phyloP scores from a whole-genome alignment of 1,284 basidiomycete species.

The Cryptococcus sp. region DNA sequence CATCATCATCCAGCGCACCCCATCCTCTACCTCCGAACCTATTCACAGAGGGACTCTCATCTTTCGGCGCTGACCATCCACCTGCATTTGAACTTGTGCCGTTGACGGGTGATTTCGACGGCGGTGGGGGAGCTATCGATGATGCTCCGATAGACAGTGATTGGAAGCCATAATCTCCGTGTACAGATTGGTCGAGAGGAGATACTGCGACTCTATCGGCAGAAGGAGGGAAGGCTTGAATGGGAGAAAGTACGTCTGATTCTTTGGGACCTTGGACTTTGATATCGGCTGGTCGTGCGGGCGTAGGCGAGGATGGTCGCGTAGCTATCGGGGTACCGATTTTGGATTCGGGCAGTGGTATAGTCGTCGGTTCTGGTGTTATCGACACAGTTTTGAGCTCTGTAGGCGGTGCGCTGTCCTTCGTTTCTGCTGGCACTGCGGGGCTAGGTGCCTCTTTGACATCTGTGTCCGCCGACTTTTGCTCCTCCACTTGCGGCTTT shows the following conservation, averaged over 20 bases:
- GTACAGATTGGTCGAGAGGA: conserved; percentile 34
- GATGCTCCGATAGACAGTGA: conserved; percentile 30
- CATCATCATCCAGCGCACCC: conserved; percentile 31
- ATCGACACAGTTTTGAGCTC: not conserved
- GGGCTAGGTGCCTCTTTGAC: no score
- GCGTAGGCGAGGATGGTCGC: conserved; percentile 19
- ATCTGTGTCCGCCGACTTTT: not conserved
- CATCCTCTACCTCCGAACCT: conserved; percentile 34
- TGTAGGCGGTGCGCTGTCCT: no score
- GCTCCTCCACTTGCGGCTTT: not conserved
- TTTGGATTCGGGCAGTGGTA: conserved; percentile 34
- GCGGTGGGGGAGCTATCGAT: conserved; percentile 3
- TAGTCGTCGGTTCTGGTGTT: not conserved
- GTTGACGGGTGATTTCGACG: conserved; percentile 3
- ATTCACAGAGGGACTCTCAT: conserved; percentile 8
- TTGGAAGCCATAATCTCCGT: conserved; percentile 34
- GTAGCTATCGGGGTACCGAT: conserved; percentile 25
- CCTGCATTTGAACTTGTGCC: not conserved
- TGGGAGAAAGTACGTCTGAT: conserved; percentile 1
- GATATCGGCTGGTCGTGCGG: not conserved
- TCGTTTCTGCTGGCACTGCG: no score
- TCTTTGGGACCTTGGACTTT: not conserved
- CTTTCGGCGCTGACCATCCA: not conserved
- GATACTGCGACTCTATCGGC: conserved; percentile 38
- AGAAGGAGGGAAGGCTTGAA: conserved; percentile 15